A percentile compares a stretch with the other conserved stretches of the same genome.
Conservation (phyloP, 2,329 filamentous ascomycete genomes). For the Juglanconis sp. region DNA sequence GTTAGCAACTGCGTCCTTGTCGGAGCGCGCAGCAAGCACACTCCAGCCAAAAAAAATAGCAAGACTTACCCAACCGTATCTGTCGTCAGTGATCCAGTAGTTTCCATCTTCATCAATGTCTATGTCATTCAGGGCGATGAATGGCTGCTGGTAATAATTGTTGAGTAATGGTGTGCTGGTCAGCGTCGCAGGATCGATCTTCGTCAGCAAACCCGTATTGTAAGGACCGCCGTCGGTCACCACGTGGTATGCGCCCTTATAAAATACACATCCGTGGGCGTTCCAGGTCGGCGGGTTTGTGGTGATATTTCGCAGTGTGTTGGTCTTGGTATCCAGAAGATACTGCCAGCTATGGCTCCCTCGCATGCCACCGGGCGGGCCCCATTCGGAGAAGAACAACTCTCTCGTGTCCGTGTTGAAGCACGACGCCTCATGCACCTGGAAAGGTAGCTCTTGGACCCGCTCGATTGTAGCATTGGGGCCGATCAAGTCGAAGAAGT, state of each 20-base stretch:
- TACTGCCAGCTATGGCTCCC: not conserved
- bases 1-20: not conserved
- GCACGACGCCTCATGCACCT: not conserved
- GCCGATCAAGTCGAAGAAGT: not conserved
- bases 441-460: not conserved
- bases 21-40: no score
- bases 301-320: not conserved
- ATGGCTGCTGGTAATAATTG: conserved; percentile 2
- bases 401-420: not conserved
- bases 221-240: not conserved
- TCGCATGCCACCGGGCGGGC: not conserved
- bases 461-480: not conserved
- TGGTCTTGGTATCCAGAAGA: not conserved
- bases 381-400: not conserved
- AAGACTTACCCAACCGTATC: not conserved
- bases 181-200: not conserved
- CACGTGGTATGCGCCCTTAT: not conserved
- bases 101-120: conserved; percentile 1
- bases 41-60: not conserved
- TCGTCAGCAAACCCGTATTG: not conserved
- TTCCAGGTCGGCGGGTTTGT: not conserved
- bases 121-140: not conserved
- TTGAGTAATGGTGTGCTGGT: not conserved
- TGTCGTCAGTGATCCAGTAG: conserved; percentile 2
- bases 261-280: not conserved